Evolutionary conservation across 305 asterid genomes (phyloP), one percentile per base, ranked within the genome.

Genomic region (Rubia tinctorum): DNA sequence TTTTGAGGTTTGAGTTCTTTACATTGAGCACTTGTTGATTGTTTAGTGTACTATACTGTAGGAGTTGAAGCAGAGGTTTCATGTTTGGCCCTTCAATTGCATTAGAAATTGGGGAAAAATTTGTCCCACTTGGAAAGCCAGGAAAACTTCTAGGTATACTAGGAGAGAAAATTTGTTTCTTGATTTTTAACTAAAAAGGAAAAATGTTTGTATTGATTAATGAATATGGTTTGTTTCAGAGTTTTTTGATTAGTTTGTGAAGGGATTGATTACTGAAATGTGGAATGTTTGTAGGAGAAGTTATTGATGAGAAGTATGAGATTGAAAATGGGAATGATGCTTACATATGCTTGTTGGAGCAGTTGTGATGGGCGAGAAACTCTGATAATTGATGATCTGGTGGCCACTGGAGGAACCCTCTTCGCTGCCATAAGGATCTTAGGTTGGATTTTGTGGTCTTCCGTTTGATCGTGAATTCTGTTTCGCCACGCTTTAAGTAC

Each of bases 11-110:
- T 69, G 69, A 5, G 39, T 43, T 53, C 15, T 75, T 60, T 69
- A 66, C 72, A 66, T 22, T 37, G 18, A 53, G 23, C 30, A 68
- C 8, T 27, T 25, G 40, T 7, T 4, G 11, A 23, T 45, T 39
- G 76, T 43, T 51, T 71, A 15, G 34, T 42, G 43, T 62, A 14
- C 22, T 51, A 64, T 44, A 69, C 79, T 72, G 45, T 72, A 89
- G 97, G 97, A 78, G 88, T 91, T 81, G 97, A 92, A 81, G 95
- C 98, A 85, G 98, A 81, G 98, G 98, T 43, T 92, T 92, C 74
- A 83, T 88, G 80, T 92, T 92, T 82, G 98, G 88, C 63, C 85
- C 96, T 71, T 76, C 96, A 0, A 85, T 92, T 82, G 98, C 98
- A 22, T 79, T 90, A 78, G 95, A 92, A 59, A 87, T 92, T 71